phyloP scores from a whole-genome alignment of 768 basidiomycete species.

The Symmetrospora coprosmae region DNA sequence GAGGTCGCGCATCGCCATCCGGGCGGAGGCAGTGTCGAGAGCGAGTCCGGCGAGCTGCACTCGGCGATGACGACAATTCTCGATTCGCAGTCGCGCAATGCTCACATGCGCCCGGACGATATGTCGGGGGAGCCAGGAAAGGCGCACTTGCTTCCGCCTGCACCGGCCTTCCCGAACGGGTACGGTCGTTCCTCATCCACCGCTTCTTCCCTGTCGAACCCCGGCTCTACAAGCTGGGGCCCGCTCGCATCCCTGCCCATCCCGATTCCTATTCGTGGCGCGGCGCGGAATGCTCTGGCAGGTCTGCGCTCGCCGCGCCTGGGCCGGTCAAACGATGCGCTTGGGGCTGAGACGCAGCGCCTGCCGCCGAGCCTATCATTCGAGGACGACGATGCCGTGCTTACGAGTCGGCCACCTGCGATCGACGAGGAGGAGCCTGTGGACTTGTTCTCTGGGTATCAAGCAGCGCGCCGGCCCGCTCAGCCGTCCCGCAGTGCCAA shows the following conservation, averaged over 20 bases:
- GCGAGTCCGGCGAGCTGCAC: constrained; percentile 25
- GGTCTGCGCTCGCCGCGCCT: background rate
- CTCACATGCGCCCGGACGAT: background rate
- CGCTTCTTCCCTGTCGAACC: background rate
- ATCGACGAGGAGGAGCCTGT: constrained; percentile 12
- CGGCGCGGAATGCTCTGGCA: background rate
- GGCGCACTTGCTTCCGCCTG: background rate
- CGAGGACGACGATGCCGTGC: constrained; percentile 31
- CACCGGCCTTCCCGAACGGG: constrained; percentile 29
- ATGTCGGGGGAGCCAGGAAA: background rate
- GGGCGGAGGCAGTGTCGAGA: background rate
- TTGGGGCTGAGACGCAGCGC: too few relatives aligned
- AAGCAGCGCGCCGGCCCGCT: too few relatives aligned
- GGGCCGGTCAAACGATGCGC: too few relatives aligned
- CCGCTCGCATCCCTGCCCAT: background rate
- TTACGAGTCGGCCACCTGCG: constrained; percentile 18
- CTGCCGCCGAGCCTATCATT: constrained; percentile 25
- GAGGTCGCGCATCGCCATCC: constrained; percentile 10
- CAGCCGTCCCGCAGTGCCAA: too few relatives aligned
- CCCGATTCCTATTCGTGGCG: background rate
- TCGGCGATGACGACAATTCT: constrained; percentile 31
- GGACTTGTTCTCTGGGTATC: too few relatives aligned
- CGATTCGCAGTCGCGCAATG: constrained; percentile 12
- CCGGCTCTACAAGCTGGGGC: too few relatives aligned
- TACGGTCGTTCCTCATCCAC: constrained; percentile 16